A percentile compares a stretch with the other conserved stretches of the same genome.
Evolutionary conservation across 139 green algal genomes (phyloP).

Genomic region (Chlorella sp.): DNA sequence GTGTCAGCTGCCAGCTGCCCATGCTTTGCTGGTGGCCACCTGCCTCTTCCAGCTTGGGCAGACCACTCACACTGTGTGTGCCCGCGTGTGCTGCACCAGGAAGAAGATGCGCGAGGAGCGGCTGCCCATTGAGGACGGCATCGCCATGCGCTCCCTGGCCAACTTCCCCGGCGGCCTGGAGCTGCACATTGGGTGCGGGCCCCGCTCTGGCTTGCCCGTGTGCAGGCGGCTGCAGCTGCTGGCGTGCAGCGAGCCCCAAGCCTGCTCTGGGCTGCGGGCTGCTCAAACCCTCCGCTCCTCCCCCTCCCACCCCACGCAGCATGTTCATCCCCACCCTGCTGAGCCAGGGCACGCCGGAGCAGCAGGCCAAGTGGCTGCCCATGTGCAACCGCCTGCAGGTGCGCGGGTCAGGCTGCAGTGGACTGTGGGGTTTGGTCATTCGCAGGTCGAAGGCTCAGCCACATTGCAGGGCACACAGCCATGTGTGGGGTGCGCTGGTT

Average conservation of each 20-base stretch:
- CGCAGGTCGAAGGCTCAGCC: not conserved
- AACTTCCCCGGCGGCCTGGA: slow-evolving; percentile 88
- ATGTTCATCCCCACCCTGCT: slow-evolving; percentile 97
- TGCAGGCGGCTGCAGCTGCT: too few relatives aligned
- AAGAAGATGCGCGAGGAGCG: slow-evolving; percentile 73
- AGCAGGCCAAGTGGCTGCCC: slow-evolving; percentile 92
- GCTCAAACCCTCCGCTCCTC: too few relatives aligned
- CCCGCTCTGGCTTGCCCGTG: too few relatives aligned
- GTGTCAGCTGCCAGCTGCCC: too few relatives aligned
- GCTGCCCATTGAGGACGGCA: slow-evolving; percentile 79
- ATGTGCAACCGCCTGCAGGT: slow-evolving; percentile 64
- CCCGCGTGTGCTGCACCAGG: slow-evolving; percentile 45
- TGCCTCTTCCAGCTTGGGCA: too few relatives aligned
- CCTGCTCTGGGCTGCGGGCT: too few relatives aligned
- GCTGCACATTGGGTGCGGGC: slow-evolving; percentile 82
- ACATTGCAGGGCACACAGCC: not conserved
- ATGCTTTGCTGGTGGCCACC: too few relatives aligned
- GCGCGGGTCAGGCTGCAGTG: not conserved
- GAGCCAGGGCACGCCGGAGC: slow-evolving; percentile 86
- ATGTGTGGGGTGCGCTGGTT: not conserved
- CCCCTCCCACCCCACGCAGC: not conserved
- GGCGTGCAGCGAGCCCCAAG: too few relatives aligned
- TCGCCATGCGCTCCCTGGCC: slow-evolving; percentile 75
- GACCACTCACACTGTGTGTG: not conserved
- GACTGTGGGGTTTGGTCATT: not conserved